Evolutionary conservation across 331 rosid species (phyloP).

Genomic region (Quercus tomentella): DNA sequence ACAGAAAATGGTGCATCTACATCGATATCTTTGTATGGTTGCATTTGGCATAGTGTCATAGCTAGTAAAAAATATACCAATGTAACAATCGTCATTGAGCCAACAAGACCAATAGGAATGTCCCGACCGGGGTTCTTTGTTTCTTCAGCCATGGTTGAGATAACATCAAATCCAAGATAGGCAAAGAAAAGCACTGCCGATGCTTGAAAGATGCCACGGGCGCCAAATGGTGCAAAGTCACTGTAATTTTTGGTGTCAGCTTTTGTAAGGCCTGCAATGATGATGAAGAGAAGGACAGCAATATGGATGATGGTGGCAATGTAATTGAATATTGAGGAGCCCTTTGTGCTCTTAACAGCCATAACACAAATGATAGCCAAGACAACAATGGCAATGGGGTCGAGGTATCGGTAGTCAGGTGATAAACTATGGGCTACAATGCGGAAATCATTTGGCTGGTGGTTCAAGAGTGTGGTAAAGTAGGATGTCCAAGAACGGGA

Average conservation of each 20-base stretch:
- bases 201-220: slow-evolving; percentile 58
- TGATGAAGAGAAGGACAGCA: slow-evolving; percentile 53
- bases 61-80: slow-evolving; percentile 41
- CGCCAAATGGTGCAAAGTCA: slow-evolving; percentile 26
- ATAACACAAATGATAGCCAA: slow-evolving; percentile 39
- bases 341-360: slow-evolving; percentile 76
- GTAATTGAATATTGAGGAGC: slow-evolving; percentile 77
- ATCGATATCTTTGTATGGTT: slow-evolving; percentile 15
- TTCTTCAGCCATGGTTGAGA: slow-evolving; percentile 87
- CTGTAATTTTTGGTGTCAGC: slow-evolving; percentile 55
- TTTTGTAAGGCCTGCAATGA: slow-evolving; percentile 63
- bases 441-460: slow-evolving; percentile 55
- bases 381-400: slow-evolving; percentile 58
- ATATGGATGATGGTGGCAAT: slow-evolving; percentile 72
- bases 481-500: slow-evolving; percentile 92
- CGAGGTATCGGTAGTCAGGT: slow-evolving; percentile 44
- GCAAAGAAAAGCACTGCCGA: slow-evolving; percentile 87
- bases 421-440: slow-evolving; percentile 29
- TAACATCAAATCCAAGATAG: slow-evolving; percentile 78
- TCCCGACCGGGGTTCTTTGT: slow-evolving; percentile 72
- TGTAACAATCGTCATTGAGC: slow-evolving; percentile 65
- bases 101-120: slow-evolving; percentile 86
- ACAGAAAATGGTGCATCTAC: slow-evolving; percentile 56
- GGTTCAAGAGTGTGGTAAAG: slow-evolving; percentile 79
- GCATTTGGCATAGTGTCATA: slow-evolving; percentile 70